Evolutionary conservation across 1,284 basidiomycete species (phyloP), one percentile per base, ranked within the genome.

Genomic region (Ustilago hordei): DNA sequence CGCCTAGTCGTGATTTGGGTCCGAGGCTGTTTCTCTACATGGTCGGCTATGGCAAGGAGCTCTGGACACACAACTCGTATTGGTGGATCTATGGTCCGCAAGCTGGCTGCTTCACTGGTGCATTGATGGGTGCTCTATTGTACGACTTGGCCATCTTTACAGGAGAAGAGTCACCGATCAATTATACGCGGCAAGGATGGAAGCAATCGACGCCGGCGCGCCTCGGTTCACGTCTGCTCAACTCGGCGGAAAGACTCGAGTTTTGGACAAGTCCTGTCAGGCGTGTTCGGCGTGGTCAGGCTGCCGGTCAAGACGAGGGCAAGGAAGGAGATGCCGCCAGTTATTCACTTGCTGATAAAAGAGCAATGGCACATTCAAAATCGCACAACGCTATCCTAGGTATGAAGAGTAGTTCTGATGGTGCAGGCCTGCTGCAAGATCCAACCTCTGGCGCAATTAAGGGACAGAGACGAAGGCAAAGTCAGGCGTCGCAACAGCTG

Each of bases 61-160:
- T 84, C 2, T 85, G 80, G 69, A 81, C 87, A 43, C 89, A 87
- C 78, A 87, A 89, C 69, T 89, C 88, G 78, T 92, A 92, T 69
- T 93, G 93, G 83, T 93, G 92, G 91, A 74, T 93, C 32, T 93
- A 92, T 91, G 91, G 91, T 75, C 90, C 91, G 9, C 48, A 70
- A 34, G 32, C 75, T 12, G 72, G 69, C 17, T 71, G 69, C 55
- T 82, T 86, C 39, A 43, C 65, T 4, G 87, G 87, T 9, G 87
- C 78, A 31, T 52, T 86, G 12, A 57, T 85, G 12, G 87, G 87
- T 3, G 81, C 80, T n/a, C 48, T 84, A 35, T 45, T 87, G 19
- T 87, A 87, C 67, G 86, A 87, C 60, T 55, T 82, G 4, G 76
- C 85, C 50, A 79, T 87, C 56, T 87, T 84, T 69, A 85, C 79